These are phyloP conservation scores for Ganoderma resinaceum DNA, from an alignment of 1,284 basidiomycete species.

Conservation along the genomic window DNA sequence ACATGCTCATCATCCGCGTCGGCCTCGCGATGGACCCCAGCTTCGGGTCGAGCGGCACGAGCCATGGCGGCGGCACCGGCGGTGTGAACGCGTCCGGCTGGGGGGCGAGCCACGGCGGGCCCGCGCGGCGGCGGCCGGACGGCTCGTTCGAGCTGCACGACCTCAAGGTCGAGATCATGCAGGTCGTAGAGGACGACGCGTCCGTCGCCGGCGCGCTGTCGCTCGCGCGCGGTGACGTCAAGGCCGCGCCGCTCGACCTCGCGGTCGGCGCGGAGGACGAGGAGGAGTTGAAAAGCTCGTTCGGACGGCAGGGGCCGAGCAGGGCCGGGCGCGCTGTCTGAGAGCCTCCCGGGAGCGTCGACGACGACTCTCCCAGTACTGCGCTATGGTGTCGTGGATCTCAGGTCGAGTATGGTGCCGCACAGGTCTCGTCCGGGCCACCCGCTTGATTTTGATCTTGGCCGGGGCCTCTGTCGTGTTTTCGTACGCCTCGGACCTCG, in stretches of 20 bases:
- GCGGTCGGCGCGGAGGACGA: neutral
- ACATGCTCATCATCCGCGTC: constrained; percentile 40
- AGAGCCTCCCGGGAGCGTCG: no score
- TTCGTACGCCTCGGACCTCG: neutral
- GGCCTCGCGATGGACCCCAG: constrained; percentile 29
- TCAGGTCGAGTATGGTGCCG: neutral
- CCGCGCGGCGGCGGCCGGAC: constrained; percentile 16
- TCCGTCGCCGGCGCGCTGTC: neutral
- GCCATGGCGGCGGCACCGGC: neutral
- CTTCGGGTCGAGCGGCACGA: constrained; percentile 1
- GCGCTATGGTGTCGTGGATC: no score
- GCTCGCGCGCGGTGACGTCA: neutral
- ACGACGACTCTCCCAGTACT: no score
- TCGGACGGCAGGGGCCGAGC: neutral
- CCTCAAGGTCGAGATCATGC: constrained; percentile 19
- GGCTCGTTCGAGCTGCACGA: constrained; percentile 22
- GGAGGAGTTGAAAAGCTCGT: neutral
- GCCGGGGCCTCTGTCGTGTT: neutral
- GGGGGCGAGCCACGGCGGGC: constrained; percentile 12
- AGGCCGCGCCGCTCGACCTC: neutral
- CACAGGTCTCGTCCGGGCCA: no score
- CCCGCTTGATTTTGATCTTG: neutral
- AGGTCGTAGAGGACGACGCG: constrained; percentile 11
- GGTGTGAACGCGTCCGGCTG: neutral
- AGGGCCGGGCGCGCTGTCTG: neutral